A percentile compares a stretch with the other conserved stretches of the same genome.
Conservation (phyloP, 306 rosid species). For the Trifolium fragiferum region DNA sequence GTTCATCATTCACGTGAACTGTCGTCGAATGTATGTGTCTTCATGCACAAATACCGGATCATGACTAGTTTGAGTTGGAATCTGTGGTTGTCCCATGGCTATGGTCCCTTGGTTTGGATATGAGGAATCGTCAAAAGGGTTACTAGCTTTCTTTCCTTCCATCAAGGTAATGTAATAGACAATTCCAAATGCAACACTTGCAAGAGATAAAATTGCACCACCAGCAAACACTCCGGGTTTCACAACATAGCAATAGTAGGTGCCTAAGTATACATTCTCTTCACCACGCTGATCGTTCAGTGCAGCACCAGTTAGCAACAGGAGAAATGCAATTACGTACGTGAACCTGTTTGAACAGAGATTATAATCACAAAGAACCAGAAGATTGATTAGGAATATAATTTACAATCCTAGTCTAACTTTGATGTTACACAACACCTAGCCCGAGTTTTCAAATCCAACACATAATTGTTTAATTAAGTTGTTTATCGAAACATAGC, state of each 20-base stretch:
- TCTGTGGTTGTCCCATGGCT: conserved; percentile 89
- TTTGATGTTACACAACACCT: background rate
- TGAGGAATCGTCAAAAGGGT: conserved; percentile 44
- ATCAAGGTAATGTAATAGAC: conserved; percentile 57
- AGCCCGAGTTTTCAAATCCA: background rate
- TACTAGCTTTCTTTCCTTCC: conserved; percentile 49
- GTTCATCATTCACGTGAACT: conserved; percentile 62
- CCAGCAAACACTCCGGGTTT: conserved; percentile 81
- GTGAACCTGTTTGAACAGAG: conserved; percentile 68
- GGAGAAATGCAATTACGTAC: conserved; percentile 66
- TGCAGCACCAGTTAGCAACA: conserved; percentile 75
- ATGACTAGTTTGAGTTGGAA: conserved; percentile 60
- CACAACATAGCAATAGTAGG: conserved; percentile 76
- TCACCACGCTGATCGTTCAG: conserved; percentile 61
- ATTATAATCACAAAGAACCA: conserved; percentile 18
- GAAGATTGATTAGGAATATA: background rate
- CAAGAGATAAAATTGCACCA: conserved; percentile 61
- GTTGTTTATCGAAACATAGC: no score
- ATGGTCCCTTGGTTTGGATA: conserved; percentile 63
- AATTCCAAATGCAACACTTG: conserved; percentile 72
- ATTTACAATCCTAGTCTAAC: background rate
- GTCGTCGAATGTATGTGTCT: conserved; percentile 85
- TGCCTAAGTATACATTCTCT: conserved; percentile 59
- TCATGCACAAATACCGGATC: conserved; percentile 88
- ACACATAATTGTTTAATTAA: background rate